Evolutionary conservation across 2,329 filamentous ascomycete species (phyloP).

Genomic region (Botrytis galanthina): DNA sequence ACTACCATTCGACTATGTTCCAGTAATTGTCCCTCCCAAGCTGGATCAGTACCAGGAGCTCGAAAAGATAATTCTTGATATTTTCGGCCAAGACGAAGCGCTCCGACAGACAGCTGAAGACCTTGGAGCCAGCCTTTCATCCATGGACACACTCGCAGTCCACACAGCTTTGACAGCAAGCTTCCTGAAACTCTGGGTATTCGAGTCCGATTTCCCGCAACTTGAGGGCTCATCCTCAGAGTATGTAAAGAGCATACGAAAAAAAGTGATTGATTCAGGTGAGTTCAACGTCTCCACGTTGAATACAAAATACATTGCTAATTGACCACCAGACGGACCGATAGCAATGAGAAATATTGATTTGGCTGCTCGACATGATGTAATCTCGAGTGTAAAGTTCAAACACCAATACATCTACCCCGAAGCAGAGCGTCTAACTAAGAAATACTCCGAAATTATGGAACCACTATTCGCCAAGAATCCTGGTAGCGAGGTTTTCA

Average conservation of each 20-base stretch:
- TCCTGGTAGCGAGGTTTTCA: neutral
- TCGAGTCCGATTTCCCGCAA: constrained; percentile 21
- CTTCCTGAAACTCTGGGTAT: constrained; percentile 22
- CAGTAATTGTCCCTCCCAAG: neutral
- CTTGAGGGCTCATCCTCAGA: constrained; percentile 13
- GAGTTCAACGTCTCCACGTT: neutral
- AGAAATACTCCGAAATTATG: constrained; percentile 19
- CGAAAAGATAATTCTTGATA: neutral
- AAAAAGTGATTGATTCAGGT: constrained; percentile 18
- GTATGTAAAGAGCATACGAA: constrained; percentile 9
- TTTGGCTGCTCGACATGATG: constrained; percentile 10
- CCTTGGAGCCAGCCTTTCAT: neutral
- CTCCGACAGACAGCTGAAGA: neutral
- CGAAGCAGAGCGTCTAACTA: constrained; percentile 11
- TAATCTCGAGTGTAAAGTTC: constrained; percentile 16
- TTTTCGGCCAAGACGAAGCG: neutral
- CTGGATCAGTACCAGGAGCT: neutral
- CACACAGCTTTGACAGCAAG: constrained; percentile 11
- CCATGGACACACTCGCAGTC: neutral
- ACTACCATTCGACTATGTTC: neutral
- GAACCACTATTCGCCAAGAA: constrained; percentile 23
- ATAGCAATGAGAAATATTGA: constrained; percentile 23
- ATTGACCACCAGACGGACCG: constrained; percentile 18
- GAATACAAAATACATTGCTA: neutral
- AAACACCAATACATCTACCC: neutral